Evolutionary conservation across 2,329 filamentous ascomycete genomes (phyloP), one percentile per base, ranked within the genome.

Genomic region (Trichoderma hamatum): DNA sequence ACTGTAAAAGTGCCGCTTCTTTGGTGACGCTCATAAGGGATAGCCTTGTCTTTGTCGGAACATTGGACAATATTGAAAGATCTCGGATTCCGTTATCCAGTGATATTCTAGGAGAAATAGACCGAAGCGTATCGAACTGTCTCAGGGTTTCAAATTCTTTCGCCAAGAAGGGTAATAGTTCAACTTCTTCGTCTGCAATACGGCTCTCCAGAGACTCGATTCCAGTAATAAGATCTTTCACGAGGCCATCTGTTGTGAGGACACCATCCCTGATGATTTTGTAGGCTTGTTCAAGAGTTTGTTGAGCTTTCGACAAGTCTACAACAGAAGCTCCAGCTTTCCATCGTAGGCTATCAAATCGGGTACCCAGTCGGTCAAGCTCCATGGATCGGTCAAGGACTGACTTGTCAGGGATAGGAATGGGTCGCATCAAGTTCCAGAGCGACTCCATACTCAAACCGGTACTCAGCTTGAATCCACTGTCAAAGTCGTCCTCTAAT

Each of bases 371-470:
- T 13, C 80, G 80, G 71, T 89, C 85, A 73, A 91, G 81, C 46
- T 84, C 81, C 14, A 82, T 70, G 7, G 85, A 80, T 43, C 82
- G 83, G 32, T 82, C 77, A 52, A 89, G 78, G 0, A 82, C 80
- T 4, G 76, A 74, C 28, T 80, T 77, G 21, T 83, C 82, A 1
- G 83, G 79, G 26, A 89, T 82, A 5, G 88, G 84, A 13, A 82
- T 78, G 0, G 94, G 92, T 65, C 91, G 87, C 75, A 96, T 87
- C 1, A 83, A 75, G 52, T 87, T 86, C 95, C 94, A 97, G 5
- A 97, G 84, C 10, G 82, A 78, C 75, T 96, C 92, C 92, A 96
- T 96, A 72, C 88, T 90, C 14, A 94, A 82, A 0, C 93, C 94
- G 2, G 91, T 94, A 0, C 84, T 89, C 16, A 96, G 81, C 67